Evolutionary conservation across 176 grass and related monocot species (phyloP).

Genomic region (Eleusine indica): DNA sequence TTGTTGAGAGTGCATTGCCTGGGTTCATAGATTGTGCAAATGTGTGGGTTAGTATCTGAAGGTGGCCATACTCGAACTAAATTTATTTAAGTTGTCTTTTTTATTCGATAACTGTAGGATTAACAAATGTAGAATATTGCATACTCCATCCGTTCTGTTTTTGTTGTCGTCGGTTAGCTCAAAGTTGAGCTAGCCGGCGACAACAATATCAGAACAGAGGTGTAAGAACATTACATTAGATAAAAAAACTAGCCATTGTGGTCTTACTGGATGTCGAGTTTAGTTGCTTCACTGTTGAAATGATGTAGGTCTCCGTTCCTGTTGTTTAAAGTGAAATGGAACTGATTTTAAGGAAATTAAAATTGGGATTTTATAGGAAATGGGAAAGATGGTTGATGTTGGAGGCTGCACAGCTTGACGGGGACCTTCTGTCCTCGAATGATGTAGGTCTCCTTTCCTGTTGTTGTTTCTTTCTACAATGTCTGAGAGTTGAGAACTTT

Average conservation of each 20-base stretch:
- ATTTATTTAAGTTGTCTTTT: background rate
- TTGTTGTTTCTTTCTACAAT: slow-evolving; percentile 11
- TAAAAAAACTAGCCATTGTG: background rate
- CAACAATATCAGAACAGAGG: no score
- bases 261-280: background rate
- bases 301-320: no score
- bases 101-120: background rate
- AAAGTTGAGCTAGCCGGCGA: no score
- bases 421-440: slow-evolving; percentile 59
- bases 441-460: slow-evolving; percentile 72
- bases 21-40: background rate
- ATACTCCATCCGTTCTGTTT: background rate
- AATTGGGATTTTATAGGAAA: slow-evolving; percentile 93
- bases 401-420: slow-evolving; percentile 57
- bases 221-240: no score
- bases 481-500: slow-evolving; percentile 9
- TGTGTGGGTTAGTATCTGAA: background rate
- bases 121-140: background rate
- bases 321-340: background rate
- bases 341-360: slow-evolving; percentile 52
- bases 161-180: no score
- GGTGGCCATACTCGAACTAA: background rate
- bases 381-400: slow-evolving; percentile 97
- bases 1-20: background rate
- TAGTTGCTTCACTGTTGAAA: slow-evolving; percentile 21